Base-by-base conservation (phyloP, 352 stramenopile species). In the Globisporangium emineosum region DNA sequence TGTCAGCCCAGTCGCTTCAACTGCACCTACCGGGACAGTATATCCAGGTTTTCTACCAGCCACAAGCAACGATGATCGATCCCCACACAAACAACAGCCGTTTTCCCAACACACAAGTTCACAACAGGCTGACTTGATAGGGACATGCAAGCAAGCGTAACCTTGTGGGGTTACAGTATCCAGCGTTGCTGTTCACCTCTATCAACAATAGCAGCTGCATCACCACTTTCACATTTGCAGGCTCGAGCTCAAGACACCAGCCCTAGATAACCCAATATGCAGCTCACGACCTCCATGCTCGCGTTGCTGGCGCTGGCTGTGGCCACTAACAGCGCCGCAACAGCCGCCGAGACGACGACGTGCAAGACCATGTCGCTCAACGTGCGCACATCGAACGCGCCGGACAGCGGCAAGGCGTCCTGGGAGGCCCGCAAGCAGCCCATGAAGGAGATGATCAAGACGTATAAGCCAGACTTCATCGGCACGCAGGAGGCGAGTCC, bases 401-500 rank as follows among this genome's bases (percentile, higher is more conserved):
- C 43, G 6, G 58, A 64, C 33, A 23, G 23, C 17, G 6, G 69
- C 60, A 19, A 68, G 50, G 19, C 70, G 54, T 78, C 79, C 60
- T 91, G 83, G 83, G 65, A 78, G 21, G 79, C 72, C 2, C 74
- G 79, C 27, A 64, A 64, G 47, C 13, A 82, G 80, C 53, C 81
- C 85, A 50, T 73, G 70, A 43, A 86, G 81, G 60, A 73, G 85
- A 17, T 59, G 79, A 10, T 71, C 51, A 30, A 79, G 83, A 53
- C 78, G 85, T 63, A 72, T 71, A 5, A 77, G 54, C 74, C 84
- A 19, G 84, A 93, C 62, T 91, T 93, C 65, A 68, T 93, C 3
- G 84, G 84, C 32, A 91, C 82, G 6, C 84, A 93, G 62, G 84
- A 93, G 62, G 90, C 84, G 27, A 83, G 78, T 32, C 76, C 86